Evolutionary conservation across 2,329 filamentous ascomycete genomes (phyloP).

Genomic region (Fusarium veterinarium): DNA sequence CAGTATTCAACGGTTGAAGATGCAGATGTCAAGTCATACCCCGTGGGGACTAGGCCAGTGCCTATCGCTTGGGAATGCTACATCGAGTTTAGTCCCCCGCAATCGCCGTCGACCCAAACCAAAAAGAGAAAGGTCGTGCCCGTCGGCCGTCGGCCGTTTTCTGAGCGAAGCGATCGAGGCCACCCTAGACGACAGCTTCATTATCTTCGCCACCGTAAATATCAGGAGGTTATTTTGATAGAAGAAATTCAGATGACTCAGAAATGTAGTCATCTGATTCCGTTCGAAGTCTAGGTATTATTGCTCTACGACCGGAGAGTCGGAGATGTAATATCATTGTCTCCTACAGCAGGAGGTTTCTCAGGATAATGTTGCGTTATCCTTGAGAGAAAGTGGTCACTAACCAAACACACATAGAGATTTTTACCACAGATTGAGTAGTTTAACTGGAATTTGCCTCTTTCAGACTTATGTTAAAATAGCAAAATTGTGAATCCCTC

Average conservation of each 20-base stretch:
- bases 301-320: accelerated
- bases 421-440: accelerated
- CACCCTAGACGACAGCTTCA: accelerated
- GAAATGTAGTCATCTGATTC: accelerated
- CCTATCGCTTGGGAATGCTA: background rate
- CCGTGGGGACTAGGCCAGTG: background rate
- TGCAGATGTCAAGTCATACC: background rate
- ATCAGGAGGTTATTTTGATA: accelerated
- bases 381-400: too few species aligned
- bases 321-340: background rate
- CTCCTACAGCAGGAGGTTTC: accelerated
- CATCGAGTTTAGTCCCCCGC: background rate
- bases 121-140: background rate
- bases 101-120: accelerated
- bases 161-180: too few species aligned
- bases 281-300: accelerated
- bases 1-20: too few species aligned
- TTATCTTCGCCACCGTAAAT: background rate
- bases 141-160: background rate
- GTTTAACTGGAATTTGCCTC: accelerated
- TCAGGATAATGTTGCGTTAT: background rate
- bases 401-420: accelerated
- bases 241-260: accelerated
- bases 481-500: accelerated
- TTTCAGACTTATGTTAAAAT: accelerated